Conservation (phyloP, 192 early-diverging fungal species). For the Cetraspora pellucida region DNA sequence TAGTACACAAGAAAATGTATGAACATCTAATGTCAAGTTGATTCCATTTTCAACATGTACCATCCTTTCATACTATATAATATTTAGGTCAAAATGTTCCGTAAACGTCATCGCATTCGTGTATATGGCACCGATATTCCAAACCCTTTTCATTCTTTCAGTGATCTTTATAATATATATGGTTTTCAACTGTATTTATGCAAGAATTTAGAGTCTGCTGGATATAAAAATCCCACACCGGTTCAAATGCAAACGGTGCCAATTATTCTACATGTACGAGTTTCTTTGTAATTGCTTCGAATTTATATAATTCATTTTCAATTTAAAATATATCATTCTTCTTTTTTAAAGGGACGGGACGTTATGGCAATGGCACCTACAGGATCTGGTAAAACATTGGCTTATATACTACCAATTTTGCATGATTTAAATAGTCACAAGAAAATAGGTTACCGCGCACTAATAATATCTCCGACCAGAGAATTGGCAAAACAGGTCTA, state of each 20-base stretch:
- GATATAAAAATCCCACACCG: constrained; percentile 80
- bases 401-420: constrained; percentile 89
- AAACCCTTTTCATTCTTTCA: constrained; percentile 80
- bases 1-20: not conserved
- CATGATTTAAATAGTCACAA: constrained; percentile 79
- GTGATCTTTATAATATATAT: constrained; percentile 74
- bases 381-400: constrained; percentile 97
- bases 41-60: not conserved
- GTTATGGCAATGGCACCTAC: constrained; percentile 96
- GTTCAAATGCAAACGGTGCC: constrained; percentile 96
- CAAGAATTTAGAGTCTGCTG: constrained; percentile 68
- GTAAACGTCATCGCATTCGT: constrained; percentile 78
- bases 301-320: not conserved
- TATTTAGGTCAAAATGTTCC: constrained; percentile 59
- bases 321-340: not conserved
- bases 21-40: not conserved
- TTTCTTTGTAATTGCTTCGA: too few relatives aligned
- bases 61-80: not conserved
- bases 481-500: constrained; percentile 84
- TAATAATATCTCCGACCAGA: constrained; percentile 92
- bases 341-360: constrained; percentile 68
- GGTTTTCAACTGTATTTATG: constrained; percentile 69
- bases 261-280: constrained; percentile 73
- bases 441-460: constrained; percentile 82
- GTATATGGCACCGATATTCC: constrained; percentile 87